Base-by-base conservation (phyloP, 2,329 filamentous ascomycete genomes). In the Aphanocladium album region DNA sequence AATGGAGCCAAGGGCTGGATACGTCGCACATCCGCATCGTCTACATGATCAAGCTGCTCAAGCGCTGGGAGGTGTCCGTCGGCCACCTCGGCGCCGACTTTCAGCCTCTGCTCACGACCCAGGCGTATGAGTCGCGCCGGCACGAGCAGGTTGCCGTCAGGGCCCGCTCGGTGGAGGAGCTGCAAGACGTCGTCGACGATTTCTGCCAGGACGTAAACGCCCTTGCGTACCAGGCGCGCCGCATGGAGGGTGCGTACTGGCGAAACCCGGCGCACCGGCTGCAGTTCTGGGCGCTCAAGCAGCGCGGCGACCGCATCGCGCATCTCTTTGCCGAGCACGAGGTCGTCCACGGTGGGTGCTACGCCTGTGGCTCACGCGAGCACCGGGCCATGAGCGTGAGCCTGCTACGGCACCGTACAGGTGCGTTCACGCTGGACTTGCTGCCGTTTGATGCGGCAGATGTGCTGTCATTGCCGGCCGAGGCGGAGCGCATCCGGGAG, bases 151-250 rank as follows among this genome's bases (percentile, higher is more conserved):
- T 60, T 1, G 57, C 57, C 17, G 57, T 52, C 7, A 59, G 61
- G n/a, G 63, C 67, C 14, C 23, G 45, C 7, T 60, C 65, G 3
- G 51, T 67, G 17, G 62, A 63, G 14, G 58, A 64, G 14, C 62
- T 66, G 3, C 62, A 64, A 19, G 65, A 65, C 12, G 50, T 49
- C 11, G 63, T 66, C 12, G 67, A 67, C n/a, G 62, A 63, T 33
- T 64, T 67, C 45, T 65, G 63, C n/a, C 66, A 66, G n/a, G 66
- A 68, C 19, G 59, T 66, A 21, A 64, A 62, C 33, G 67, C 67
- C 16, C 62, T 68, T 37, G 35, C 52, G 23, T 68, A 65, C 64
- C 21, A 62, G 43, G 64, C 62, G 45, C 60, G 57, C 21, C 4
- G 46, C 60, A 57, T 17, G 62, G 60, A 7, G 62, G 58, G 62